phyloP scores from a whole-genome alignment of 169 alveolate species.

The Plasmodium blacklocki region DNA sequence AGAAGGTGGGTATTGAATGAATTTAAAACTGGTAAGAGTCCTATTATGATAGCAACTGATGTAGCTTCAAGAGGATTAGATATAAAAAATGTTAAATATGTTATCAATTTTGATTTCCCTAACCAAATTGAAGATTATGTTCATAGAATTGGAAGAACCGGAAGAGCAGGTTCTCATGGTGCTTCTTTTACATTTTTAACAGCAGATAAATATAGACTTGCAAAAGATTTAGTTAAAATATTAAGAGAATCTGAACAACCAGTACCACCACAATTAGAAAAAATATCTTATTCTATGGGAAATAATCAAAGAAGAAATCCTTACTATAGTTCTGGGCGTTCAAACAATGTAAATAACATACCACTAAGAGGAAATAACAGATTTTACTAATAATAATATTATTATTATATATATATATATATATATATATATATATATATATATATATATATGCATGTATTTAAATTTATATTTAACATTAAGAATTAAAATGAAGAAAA shows the following conservation, averaged over 20 bases:
- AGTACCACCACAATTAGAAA: constrained; percentile 91
- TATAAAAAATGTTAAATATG: constrained; percentile 96
- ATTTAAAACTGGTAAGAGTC: constrained; percentile 95
- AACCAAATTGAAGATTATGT: constrained; percentile 97
- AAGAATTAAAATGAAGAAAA: no score
- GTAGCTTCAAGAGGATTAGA: constrained; percentile 99
- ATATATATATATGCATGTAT: neutral
- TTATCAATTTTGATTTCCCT: constrained; percentile 99
- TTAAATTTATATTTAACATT: no score
- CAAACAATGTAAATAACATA: constrained; percentile 31
- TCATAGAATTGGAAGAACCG: constrained; percentile 98
- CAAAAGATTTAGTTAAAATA: constrained; percentile 94
- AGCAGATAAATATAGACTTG: constrained; percentile 91
- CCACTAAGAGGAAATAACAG: constrained; percentile 56
- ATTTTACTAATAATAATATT: constrained; percentile 55
- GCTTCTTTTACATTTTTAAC: constrained; percentile 95
- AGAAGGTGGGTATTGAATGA: constrained; percentile 94
- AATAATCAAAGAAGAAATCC: constrained; percentile 75
- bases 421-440: constrained; percentile 4
- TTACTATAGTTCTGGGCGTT: constrained; percentile 59
- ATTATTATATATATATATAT: neutral
- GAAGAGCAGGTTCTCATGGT: constrained; percentile 97
- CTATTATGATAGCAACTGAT: constrained; percentile 99
- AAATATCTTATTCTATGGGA: constrained; percentile 77
- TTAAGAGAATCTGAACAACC: constrained; percentile 94